phyloP scores from a whole-genome alignment of 257 asterid species.

The Solanum tarijense region DNA sequence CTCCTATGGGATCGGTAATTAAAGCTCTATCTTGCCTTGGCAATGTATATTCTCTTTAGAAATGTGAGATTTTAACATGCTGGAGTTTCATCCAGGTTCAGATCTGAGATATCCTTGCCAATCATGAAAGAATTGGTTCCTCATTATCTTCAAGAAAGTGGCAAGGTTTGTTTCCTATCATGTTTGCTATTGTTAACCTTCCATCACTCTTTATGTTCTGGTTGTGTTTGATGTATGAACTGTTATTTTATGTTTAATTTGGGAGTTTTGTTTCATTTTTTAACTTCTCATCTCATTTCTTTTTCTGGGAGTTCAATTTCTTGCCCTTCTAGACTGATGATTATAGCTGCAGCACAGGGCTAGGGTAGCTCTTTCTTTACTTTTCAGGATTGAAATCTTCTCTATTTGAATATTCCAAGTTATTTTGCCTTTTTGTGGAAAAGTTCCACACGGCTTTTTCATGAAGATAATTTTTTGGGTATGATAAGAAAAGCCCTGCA shows the following conservation, averaged over 20 bases:
- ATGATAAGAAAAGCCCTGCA: neutral
- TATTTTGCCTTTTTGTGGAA: neutral
- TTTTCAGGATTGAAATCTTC: neutral
- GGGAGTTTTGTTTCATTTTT: neutral
- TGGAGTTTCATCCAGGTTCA: conserved; percentile 50
- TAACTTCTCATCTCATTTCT: neutral
- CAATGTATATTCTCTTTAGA: neutral
- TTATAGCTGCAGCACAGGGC: neutral
- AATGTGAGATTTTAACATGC: neutral
- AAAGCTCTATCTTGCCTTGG: neutral
- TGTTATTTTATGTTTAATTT: neutral
- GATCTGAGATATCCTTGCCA: conserved; percentile 84
- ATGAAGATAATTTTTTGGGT: neutral
- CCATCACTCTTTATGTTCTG: neutral
- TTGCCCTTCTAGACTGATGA: neutral
- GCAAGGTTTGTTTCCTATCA: conserved; percentile 43
- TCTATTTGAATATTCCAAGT: neutral
- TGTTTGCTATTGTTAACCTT: conserved; percentile 7
- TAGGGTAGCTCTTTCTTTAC: neutral
- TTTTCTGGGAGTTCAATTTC: neutral
- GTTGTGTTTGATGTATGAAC: neutral
- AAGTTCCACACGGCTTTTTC: neutral
- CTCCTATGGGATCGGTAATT: neutral
- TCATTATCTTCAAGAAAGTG: conserved; percentile 90
- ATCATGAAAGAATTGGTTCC: conserved; percentile 84